Percentiles rank a stretch among this genome's conserved stretches.
phyloP scores from a whole-genome alignment of 345 rosid genomes.

The Brassica carinata region DNA sequence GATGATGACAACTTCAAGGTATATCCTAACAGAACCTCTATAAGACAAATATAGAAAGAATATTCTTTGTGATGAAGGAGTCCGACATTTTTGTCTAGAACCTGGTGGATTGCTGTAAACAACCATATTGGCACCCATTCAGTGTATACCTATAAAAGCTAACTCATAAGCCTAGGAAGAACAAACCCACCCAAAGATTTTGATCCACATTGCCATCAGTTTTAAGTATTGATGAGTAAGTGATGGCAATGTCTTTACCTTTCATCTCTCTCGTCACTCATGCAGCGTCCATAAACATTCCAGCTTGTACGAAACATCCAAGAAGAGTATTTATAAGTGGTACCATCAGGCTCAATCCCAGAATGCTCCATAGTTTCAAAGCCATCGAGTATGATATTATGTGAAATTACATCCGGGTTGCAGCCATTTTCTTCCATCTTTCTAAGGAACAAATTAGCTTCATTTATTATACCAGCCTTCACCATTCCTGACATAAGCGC shows the following conservation, averaged over 20 bases:
- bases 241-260: constrained; percentile 66
- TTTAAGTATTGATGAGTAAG: constrained; percentile 86
- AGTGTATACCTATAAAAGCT: not conserved
- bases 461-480: constrained; percentile 71
- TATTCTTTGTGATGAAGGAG: not conserved
- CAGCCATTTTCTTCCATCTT: constrained; percentile 59
- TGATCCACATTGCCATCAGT: constrained; percentile 86
- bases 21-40: not conserved
- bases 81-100: not conserved
- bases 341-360: constrained; percentile 63
- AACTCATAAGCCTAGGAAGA: not conserved
- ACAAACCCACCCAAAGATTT: not conserved
- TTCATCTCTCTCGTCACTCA: constrained; percentile 87
- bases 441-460: constrained; percentile 69
- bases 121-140: not conserved
- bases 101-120: not conserved
- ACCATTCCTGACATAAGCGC: constrained; percentile 94
- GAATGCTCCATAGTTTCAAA: constrained; percentile 48
- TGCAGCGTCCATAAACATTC: constrained; percentile 89
- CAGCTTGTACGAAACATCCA: constrained; percentile 79
- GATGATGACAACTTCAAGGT: not conserved
- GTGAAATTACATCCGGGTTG: constrained; percentile 68
- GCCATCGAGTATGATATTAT: constrained; percentile 66
- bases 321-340: constrained; percentile 81
- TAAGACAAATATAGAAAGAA: not conserved